Conservation (phyloP, 805 yeast species). For the Lachancea meyersii region DNA sequence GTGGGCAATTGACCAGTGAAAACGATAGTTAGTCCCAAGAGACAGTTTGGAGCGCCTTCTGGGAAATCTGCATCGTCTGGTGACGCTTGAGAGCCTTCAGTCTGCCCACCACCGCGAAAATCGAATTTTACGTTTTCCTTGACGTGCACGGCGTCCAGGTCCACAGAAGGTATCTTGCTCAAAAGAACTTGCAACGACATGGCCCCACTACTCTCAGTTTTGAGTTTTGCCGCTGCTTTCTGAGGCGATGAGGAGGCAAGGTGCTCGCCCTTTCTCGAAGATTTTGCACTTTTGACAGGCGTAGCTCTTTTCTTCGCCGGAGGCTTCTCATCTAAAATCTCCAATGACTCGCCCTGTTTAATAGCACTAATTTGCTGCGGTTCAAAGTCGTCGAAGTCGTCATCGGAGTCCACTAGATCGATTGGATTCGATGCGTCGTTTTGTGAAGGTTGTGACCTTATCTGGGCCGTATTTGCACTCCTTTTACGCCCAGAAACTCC, state of each 20-base stretch:
- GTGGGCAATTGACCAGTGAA: conserved; percentile 87
- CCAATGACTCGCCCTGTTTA: conserved; percentile 1
- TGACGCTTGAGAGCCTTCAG: conserved; percentile 26
- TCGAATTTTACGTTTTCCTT: conserved; percentile 49
- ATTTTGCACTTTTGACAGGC: background rate
- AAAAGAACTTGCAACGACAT: conserved; percentile 33
- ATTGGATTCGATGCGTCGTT: conserved; percentile 5
- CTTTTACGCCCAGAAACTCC: background rate
- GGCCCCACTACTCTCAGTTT: background rate
- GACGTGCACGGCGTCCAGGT: conserved; percentile 43
- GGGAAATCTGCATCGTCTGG: conserved; percentile 48
- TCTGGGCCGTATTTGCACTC: background rate
- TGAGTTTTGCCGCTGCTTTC: background rate
- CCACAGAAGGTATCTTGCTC: conserved; percentile 67
- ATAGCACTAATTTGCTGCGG: background rate
- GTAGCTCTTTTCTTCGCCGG: background rate
- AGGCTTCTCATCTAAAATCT: conserved; percentile 1
- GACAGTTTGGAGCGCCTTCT: conserved; percentile 77
- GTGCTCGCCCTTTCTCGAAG: background rate
- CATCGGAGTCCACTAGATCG: conserved; percentile 7
- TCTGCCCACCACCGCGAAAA: conserved; percentile 48
- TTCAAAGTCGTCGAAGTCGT: conserved; percentile 3
- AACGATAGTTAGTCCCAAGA: conserved; percentile 83
- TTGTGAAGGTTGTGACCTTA: background rate
- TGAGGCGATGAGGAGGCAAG: background rate